Evolutionary conservation across 495 filamentous ascomycete genomes (phyloP).

Genomic region (Lentithecium fluviatile): DNA sequence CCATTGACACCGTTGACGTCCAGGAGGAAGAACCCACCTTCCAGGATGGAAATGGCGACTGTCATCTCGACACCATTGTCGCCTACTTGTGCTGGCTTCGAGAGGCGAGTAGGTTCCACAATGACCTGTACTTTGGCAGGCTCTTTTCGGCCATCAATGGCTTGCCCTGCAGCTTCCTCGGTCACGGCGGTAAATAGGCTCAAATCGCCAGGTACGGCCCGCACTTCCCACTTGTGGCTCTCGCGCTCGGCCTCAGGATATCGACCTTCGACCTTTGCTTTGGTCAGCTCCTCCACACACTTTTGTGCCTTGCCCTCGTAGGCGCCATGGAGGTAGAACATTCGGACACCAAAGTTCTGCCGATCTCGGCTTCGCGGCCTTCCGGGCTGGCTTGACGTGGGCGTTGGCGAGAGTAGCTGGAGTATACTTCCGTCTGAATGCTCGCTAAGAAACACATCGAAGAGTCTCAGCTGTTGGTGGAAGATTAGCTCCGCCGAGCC

Average conservation of each 20-base stretch:
- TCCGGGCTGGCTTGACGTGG: constrained; percentile 21
- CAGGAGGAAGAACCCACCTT: constrained; percentile 53
- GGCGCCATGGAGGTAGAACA: constrained; percentile 65
- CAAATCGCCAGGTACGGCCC: constrained; percentile 61
- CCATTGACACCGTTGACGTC: constrained; percentile 63
- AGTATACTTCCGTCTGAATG: constrained; percentile 68
- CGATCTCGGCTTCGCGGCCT: constrained; percentile 28
- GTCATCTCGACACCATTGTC: constrained; percentile 68
- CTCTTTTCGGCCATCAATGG: constrained; percentile 56
- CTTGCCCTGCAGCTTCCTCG: constrained; percentile 58
- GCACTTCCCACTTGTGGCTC: constrained; percentile 72
- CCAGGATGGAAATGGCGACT: constrained; percentile 49
- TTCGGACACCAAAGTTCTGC: constrained; percentile 44
- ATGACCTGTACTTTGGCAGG: constrained; percentile 61
- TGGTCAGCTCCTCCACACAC: constrained; percentile 80
- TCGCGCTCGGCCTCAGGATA: constrained; percentile 78
- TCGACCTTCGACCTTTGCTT: constrained; percentile 80
- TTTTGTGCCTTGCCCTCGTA: constrained; percentile 78
- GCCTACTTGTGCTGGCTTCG: constrained; percentile 59
- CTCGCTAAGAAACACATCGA: constrained; percentile 71
- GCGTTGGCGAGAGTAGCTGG: constrained; percentile 58
- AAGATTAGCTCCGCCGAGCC: constrained; percentile 67
- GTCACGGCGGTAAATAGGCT: constrained; percentile 73
- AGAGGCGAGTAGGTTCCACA: constrained; percentile 59
- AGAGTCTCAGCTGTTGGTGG: constrained; percentile 67